Conservation (phyloP, 2,329 filamentous ascomycete genomes). For the Aureobasidium sp. region DNA sequence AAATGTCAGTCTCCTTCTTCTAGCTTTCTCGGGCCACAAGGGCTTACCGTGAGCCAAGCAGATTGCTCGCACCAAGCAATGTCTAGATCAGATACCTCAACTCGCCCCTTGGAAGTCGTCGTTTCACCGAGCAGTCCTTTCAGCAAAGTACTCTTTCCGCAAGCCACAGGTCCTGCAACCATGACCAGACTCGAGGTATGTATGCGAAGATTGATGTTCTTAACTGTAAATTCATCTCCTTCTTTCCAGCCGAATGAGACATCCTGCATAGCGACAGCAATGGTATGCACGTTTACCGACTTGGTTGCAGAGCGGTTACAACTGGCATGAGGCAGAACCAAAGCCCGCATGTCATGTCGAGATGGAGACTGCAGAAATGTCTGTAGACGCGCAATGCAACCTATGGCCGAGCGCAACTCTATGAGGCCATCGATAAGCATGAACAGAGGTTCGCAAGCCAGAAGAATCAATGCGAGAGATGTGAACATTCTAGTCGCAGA, state of each 20-base stretch:
- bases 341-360: conserved; percentile 21
- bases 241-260: conserved; percentile 40
- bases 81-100: conserved; percentile 45
- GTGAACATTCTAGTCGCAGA: conserved; percentile 14
- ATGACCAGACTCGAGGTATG: conserved; percentile 40
- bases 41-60: conserved; percentile 5
- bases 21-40: background rate
- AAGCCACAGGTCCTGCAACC: conserved; percentile 46
- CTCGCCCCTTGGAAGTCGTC: conserved; percentile 41
- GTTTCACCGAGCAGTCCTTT: conserved; percentile 34
- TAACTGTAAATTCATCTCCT: conserved; percentile 35
- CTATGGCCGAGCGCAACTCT: conserved; percentile 19
- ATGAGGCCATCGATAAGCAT: conserved; percentile 12
- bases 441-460: conserved; percentile 10
- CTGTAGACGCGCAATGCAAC: conserved; percentile 42
- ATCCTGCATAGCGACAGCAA: conserved; percentile 36
- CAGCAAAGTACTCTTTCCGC: conserved; percentile 46
- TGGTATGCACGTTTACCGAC: background rate
- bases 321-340: conserved; percentile 21
- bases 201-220: conserved; percentile 36
- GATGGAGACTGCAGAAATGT: conserved; percentile 32
- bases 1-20: conserved; percentile 42
- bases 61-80: conserved; percentile 22
- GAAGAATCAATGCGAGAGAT: conserved; percentile 9
- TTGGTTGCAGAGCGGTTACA: background rate